Evolutionary conservation across 306 rosid genomes (phyloP), one percentile per base, ranked within the genome.

Genomic region (Corylus americana): DNA sequence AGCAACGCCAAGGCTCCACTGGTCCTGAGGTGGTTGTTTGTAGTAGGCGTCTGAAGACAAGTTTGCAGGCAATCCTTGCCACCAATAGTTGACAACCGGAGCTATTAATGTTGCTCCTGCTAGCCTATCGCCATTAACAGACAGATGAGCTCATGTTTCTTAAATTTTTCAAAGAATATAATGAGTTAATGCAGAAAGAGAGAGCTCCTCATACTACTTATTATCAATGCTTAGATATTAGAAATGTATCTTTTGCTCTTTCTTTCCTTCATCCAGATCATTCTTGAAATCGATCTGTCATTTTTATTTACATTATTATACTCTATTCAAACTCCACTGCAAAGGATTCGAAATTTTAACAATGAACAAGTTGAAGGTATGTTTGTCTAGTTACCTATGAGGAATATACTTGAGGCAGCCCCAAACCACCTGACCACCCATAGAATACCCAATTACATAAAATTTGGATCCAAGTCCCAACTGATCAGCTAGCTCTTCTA

Each of bases 51-150:
- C 62, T 16, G 55, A 54, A 20, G 87, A 77, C 71, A 86, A 31
- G 73, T 88, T 83, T 0, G 80, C 55, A 42, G 94, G 92, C 37
- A 90, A 31, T 0, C 82, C 82, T 16, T 54, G 82, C 92, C 94
- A 90, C 92, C 92, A 90, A 59, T 83, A 90, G 64, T 90, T 90
- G 17, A 79, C 10, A 29, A 79, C 87, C 2, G 92, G 92, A 45
- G 94, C 80, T 17, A 86, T 2, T 4, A 90, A 72, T 31, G 81
- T 68, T 11, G 84, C 94, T 37, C 88, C 94, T 5, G 89, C 87
- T 13, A 88, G 88, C 77, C 94, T 90, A 78, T 83, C 76, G 57
- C 5, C 55, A 64, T 39, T 7, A 61, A 73, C 35, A 31, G 35
- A 31, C 35, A 31, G 35, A 31, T 31, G 35, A 31, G 35, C 2